Base-by-base conservation (phyloP, 345 rosid genomes). In the Citrus trifoliata region DNA sequence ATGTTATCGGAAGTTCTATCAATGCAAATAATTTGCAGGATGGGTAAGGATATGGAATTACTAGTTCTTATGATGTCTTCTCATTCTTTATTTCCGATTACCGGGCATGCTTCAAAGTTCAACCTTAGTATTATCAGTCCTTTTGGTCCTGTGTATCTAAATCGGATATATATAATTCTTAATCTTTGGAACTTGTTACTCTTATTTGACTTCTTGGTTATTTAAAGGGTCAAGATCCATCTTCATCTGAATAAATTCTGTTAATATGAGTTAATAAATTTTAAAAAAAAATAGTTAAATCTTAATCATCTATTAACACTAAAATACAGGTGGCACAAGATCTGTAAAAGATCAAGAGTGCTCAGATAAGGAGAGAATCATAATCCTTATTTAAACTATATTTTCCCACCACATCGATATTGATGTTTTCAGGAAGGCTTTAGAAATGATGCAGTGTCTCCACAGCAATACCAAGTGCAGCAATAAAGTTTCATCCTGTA, bases 381-480 rank as follows among this genome's bases (percentile, higher is more conserved):
- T 30, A 30, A 2, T 30, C 32, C 33, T 30, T 38, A 59, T 70
- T 51, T 62, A 61, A 37, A 27, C 22, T 33, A 32, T 37, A 40
- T 56, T 72, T 28, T 37, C 42, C 67, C 38, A 76, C 27, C 21
- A 32, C 33, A 48, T 63, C 53, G 24, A 28, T 69, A 38, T 24
- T 76, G 64, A 60, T 82, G 80, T 56, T 73, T 51, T 33, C 88
- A 88, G 93, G 33, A 82, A 85, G 60, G 82, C 83, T 69, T 79
- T 76, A 53, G 83, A 76, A 69, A 76, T 81, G 88, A 71, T 90
- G 80, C 83, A 71, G 69, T 90, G 93, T 88, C 81, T 87, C n/a
- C 76, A 77, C 19, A 75, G 76, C 63, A 62, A 84, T 79, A 77
- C 69, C 38, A 70, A 88, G 65, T 90, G 93, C 74, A 16, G 77